These are phyloP conservation scores for Beauveria sp. DNA, from an alignment of 2,329 filamentous ascomycete species.

Conservation along the genomic window DNA sequence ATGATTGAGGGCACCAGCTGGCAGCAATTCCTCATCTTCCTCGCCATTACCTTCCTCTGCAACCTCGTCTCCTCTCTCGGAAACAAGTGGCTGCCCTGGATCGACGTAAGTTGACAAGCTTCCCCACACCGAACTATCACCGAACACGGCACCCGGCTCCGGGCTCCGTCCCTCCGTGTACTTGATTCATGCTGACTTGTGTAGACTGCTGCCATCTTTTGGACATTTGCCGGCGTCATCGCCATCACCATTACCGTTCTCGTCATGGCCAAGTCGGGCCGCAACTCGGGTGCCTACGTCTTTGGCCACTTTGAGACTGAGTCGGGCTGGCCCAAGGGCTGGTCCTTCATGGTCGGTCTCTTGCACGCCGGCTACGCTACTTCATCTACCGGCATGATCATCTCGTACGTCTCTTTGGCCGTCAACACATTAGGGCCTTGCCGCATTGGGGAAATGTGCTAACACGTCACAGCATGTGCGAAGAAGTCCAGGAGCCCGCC, in stretches of 20 bases:
- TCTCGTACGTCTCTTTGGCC: constrained; percentile 48
- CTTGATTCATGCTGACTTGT: background rate
- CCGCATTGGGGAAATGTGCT: background rate
- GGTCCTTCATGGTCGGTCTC: constrained; percentile 67
- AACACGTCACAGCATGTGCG: constrained; percentile 52
- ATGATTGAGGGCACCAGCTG: constrained; percentile 46
- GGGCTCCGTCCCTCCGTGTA: background rate
- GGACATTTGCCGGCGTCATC: constrained; percentile 65
- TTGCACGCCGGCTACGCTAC: constrained; percentile 67
- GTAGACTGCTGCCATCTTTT: constrained; percentile 64
- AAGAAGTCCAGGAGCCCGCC: constrained; percentile 59
- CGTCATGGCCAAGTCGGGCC: constrained; percentile 61
- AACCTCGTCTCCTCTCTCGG: constrained; percentile 59
- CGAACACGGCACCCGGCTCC: constrained; percentile 8
- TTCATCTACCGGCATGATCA: constrained; percentile 72
- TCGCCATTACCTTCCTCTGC: constrained; percentile 57
- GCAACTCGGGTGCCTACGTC: constrained; percentile 53
- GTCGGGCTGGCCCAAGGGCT: constrained; percentile 63
- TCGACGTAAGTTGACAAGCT: constrained; percentile 53
- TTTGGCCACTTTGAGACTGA: constrained; percentile 61
- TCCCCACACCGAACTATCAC: background rate
- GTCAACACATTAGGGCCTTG: too few species aligned
- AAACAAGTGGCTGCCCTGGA: constrained; percentile 57
- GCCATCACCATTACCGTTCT: constrained; percentile 56
- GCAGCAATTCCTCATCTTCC: constrained; percentile 65